Evolutionary conservation across 192 early-diverging fungal genomes (phyloP).

Genomic region (Pilaira anomala): DNA sequence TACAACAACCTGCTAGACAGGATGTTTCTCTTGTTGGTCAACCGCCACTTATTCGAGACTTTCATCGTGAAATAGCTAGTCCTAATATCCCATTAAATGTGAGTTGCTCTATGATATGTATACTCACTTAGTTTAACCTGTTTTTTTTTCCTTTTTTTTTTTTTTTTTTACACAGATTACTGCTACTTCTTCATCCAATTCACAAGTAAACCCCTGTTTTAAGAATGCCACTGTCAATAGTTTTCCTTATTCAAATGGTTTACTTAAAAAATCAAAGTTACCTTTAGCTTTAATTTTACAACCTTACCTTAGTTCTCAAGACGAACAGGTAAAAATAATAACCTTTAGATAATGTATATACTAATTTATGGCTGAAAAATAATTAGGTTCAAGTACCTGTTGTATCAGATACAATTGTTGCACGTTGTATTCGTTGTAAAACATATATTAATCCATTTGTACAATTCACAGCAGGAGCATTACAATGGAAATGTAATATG

Average conservation of each 20-base stretch:
- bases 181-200: slow-evolving; percentile 17
- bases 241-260: slow-evolving; percentile 76
- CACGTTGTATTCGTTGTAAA: slow-evolving; percentile 88
- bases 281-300: slow-evolving; percentile 85
- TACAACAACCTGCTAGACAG: slow-evolving; percentile 17
- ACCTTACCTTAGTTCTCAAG: slow-evolving; percentile 80
- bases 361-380: background rate
- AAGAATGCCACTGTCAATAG: slow-evolving; percentile 84
- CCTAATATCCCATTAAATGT: slow-evolving; percentile 8
- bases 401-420: slow-evolving; percentile 68
- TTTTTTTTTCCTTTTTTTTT: background rate
- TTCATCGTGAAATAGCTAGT: slow-evolving; percentile 49
- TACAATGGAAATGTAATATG: slow-evolving; percentile 91
- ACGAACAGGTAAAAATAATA: slow-evolving; percentile 40
- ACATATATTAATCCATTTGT: slow-evolving; percentile 95
- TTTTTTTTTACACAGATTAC: slow-evolving; percentile 11
- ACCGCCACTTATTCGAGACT: slow-evolving; percentile 72
- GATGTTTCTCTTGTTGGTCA: slow-evolving; percentile 53
- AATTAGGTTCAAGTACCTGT: slow-evolving; percentile 20
- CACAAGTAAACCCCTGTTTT: slow-evolving; percentile 80
- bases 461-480: slow-evolving; percentile 83
- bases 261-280: slow-evolving; percentile 69
- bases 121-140: background rate
- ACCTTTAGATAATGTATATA: too few relatives aligned
- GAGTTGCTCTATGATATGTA: background rate